Evolutionary conservation across 225 moss, liverwort and hornwort genomes (phyloP).

Genomic region (Marchantia polymorpha): DNA sequence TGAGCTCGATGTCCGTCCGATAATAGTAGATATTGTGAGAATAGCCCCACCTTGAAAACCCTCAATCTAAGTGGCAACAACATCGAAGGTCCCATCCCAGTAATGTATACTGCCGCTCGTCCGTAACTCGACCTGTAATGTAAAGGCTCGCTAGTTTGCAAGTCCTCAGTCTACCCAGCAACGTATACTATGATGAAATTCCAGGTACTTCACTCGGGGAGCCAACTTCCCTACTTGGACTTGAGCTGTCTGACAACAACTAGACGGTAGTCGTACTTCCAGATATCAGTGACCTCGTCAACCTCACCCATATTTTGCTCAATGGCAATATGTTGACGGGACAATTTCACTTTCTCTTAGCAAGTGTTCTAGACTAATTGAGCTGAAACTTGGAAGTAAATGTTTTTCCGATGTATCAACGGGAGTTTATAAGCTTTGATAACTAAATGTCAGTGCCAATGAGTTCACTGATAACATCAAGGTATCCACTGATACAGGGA

Average conservation of each 20-base stretch:
- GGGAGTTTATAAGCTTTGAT: conserved; percentile 1
- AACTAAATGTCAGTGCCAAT: conserved; percentile 15
- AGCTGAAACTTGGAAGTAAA: conserved; percentile 25
- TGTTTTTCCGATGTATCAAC: conserved; percentile 4
- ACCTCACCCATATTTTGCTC: conserved; percentile 11
- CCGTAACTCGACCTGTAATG: not conserved
- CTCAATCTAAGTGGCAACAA: conserved; percentile 27
- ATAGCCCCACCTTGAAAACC: conserved; percentile 6
- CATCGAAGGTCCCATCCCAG: conserved; percentile 21
- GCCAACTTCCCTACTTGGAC: not conserved
- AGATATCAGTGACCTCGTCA: conserved; percentile 9
- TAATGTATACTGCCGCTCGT: not conserved
- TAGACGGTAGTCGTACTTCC: conserved; percentile 14
- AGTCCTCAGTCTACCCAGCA: not conserved
- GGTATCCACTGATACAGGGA: not conserved
- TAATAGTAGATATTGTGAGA: not conserved
- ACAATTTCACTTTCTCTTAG: conserved; percentile 21
- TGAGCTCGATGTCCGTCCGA: conserved; percentile 24
- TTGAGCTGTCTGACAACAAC: conserved; percentile 23
- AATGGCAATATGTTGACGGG: not conserved
- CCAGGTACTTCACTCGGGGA: not conserved
- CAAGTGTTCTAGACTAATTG: conserved; percentile 21
- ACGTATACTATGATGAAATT: not conserved
- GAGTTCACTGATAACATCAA: not conserved
- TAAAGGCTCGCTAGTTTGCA: not conserved